Percentiles rank a stretch among this genome's conserved stretches.
These are phyloP conservation scores for Suhomyces sp. DNA, from an alignment of 805 yeast genomes.

Conservation along the genomic window DNA sequence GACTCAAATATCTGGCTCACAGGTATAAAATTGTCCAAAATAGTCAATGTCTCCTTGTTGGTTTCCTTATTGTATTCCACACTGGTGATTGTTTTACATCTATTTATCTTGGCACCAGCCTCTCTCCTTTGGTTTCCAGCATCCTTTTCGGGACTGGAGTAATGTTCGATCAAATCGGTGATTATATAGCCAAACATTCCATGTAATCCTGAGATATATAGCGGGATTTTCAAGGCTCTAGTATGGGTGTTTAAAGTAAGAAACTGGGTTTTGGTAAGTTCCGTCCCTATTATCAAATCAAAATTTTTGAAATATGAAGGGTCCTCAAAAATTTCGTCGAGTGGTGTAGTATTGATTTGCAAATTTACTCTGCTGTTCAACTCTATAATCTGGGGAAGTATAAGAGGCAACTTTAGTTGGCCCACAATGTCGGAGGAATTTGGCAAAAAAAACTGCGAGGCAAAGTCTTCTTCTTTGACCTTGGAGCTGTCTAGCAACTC, in stretches of 20 bases:
- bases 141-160: slow-evolving; percentile 51
- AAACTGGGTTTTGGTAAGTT: slow-evolving; percentile 44
- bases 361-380: slow-evolving; percentile 78
- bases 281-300: slow-evolving; percentile 76
- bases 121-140: slow-evolving; percentile 42
- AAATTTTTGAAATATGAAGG: slow-evolving; percentile 48
- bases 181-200: slow-evolving; percentile 85
- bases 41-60: slow-evolving; percentile 43
- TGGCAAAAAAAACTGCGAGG: slow-evolving; percentile 70
- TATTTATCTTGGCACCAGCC: slow-evolving; percentile 51
- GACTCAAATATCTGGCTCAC: slow-evolving; percentile 33
- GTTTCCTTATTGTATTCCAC: slow-evolving; percentile 31
- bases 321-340: slow-evolving; percentile 17
- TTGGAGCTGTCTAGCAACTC: slow-evolving; percentile 61
- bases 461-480: slow-evolving; percentile 61
- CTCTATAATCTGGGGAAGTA: slow-evolving; percentile 56
- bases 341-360: slow-evolving; percentile 34
- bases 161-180: slow-evolving; percentile 70
- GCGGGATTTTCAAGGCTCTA: slow-evolving; percentile 56
- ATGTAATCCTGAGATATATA: slow-evolving; percentile 65
- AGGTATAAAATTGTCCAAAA: slow-evolving; percentile 36
- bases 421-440: slow-evolving; percentile 55
- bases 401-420: slow-evolving; percentile 49
- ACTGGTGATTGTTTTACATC: slow-evolving; percentile 30
- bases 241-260: slow-evolving; percentile 51